Base-by-base conservation (phyloP, 495 filamentous ascomycete genomes). In the Podospora pseudoanserina region DNA sequence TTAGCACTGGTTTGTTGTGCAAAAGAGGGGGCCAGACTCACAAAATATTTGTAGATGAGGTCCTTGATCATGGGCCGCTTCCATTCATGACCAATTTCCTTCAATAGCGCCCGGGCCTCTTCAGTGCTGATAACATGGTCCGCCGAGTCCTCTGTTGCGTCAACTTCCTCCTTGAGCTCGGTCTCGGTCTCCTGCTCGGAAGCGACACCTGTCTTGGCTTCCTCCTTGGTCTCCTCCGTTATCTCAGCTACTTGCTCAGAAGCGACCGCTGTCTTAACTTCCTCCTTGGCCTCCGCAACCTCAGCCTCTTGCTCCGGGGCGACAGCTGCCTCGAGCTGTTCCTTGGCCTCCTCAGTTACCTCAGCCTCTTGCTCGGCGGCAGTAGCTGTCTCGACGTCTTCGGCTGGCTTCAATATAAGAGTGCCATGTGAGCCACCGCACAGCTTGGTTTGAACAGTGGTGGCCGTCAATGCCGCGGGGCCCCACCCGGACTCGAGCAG, bases 1-100 rank as follows among this genome's bases (percentile, higher is more conserved):
- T 65, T 54, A 59, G 39, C 39, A 49, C 7, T 23, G 18, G 23
- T 7, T 58, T 18, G 55, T 4, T 4, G 23, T 0, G 23, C 4
- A 26, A n/a, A 58, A 23, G 11, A 32, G 34, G 18, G 5, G 15
- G 18, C 56, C 15, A 13, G 30, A 67, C 70, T 49, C 67, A 86
- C 90, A 77, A 82, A 94, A 79, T 94, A 94, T 74, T 91, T 92
- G 70, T 91, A 73, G 9, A 77, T 75, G 3, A 82, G 82, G 67
- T 92, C 84, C 16, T 76, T 75, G 55, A 96, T 70, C 7, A 86
- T 77, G 5, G 89, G 78, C 20, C 78, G 60, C 67, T 83, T 81
- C 88, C 87, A 91, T 65, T 71, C 74, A 1, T 74, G 67, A 65
- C 79, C 77, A 83, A 82, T 85, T 3, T 67, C 56, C 68, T 75